These are phyloP conservation scores for Parietaria judaica DNA, from an alignment of 306 rosid species.

Conservation along the genomic window DNA sequence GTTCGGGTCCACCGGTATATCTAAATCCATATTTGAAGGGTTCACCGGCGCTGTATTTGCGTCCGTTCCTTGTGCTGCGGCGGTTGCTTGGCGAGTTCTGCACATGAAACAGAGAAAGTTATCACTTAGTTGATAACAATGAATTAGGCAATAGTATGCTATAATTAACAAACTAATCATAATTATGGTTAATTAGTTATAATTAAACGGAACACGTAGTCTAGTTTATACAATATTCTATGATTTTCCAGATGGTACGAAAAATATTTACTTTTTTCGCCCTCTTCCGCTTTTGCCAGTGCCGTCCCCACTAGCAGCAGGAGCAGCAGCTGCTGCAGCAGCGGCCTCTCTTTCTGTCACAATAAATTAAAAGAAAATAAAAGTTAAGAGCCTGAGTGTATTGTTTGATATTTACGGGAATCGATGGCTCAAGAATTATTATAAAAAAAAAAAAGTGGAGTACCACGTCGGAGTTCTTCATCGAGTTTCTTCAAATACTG, in stretches of 20 bases:
- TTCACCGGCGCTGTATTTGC: slow-evolving; percentile 22
- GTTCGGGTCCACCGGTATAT: slow-evolving; percentile 48
- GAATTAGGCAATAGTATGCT: too few species aligned
- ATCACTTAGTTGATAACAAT: background rate
- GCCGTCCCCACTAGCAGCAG: slow-evolving; percentile 49
- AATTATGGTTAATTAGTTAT: too few species aligned
- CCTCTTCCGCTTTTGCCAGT: slow-evolving; percentile 67
- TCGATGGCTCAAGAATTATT: background rate
- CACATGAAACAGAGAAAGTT: background rate
- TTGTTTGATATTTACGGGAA: background rate
- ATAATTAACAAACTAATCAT: too few species aligned
- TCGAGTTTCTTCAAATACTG: slow-evolving; percentile 80
- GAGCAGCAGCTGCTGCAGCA: slow-evolving; percentile 38
- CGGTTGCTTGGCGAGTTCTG: slow-evolving; percentile 36
- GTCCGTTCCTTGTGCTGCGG: slow-evolving; percentile 20
- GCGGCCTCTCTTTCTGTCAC: slow-evolving; percentile 60
- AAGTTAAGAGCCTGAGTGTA: slow-evolving; percentile 3
- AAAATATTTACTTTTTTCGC: slow-evolving; percentile 62
- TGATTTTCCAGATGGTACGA: background rate
- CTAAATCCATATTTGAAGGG: slow-evolving; percentile 43
- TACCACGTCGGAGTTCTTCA: slow-evolving; percentile 84
- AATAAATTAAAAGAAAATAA: slow-evolving; percentile 9
- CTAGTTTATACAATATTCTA: too few species aligned
- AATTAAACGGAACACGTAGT: too few species aligned
- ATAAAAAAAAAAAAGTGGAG: slow-evolving; percentile 18